Conservation (phyloP, 106 monocot genomes). For the Dioscorea dumetorum region DNA sequence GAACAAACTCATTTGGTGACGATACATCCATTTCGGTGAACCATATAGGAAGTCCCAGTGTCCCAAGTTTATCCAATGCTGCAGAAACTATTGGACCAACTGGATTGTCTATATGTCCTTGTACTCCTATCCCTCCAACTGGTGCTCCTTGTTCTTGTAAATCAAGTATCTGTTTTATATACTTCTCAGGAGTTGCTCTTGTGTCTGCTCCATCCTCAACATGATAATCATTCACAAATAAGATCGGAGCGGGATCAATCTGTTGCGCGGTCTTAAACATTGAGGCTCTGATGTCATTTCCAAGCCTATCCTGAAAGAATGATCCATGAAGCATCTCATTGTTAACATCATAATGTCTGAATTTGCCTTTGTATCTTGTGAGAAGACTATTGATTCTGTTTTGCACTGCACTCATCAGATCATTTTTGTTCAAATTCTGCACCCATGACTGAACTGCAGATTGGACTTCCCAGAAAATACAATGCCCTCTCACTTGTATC, state of each 20-base stretch:
- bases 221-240: slow-evolving; percentile 88
- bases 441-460: slow-evolving; percentile 51
- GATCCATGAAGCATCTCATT: slow-evolving; percentile 95
- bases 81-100: slow-evolving; percentile 39
- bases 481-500: slow-evolving; percentile 47
- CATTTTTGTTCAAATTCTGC: slow-evolving; percentile 35
- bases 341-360: slow-evolving; percentile 81
- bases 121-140: slow-evolving; percentile 58
- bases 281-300: slow-evolving; percentile 46
- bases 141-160: slow-evolving; percentile 59
- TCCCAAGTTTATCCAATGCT: slow-evolving; percentile 39
- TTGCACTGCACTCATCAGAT: slow-evolving; percentile 56
- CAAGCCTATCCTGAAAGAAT: slow-evolving; percentile 69
- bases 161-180: slow-evolving; percentile 48
- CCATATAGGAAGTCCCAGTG: slow-evolving; percentile 53
- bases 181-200: slow-evolving; percentile 41
- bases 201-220: slow-evolving; percentile 51
- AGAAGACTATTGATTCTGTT: slow-evolving; percentile 57
- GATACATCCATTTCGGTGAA: slow-evolving; percentile 65
- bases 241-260: slow-evolving; percentile 55
- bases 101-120: slow-evolving; percentile 47
- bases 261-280: slow-evolving; percentile 68
- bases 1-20: slow-evolving; percentile 35
- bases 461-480: slow-evolving; percentile 71
- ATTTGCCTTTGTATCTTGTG: slow-evolving; percentile 59